Evolutionary conservation across 2,329 filamentous ascomycete genomes (phyloP).

Genomic region (Fusarium zealandicum): DNA sequence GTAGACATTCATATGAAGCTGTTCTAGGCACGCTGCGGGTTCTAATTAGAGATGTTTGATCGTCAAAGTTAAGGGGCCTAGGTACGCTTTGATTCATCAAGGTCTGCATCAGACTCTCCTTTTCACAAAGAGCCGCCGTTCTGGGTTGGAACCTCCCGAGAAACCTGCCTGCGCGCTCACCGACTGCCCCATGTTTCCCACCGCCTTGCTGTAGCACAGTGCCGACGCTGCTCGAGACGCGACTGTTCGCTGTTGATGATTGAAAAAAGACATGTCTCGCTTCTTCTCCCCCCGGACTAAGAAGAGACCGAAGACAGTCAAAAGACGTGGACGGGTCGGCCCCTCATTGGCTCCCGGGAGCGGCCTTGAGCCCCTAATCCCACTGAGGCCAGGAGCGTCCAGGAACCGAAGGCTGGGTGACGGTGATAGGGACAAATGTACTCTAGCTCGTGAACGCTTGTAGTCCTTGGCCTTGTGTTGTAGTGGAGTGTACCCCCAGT

Average conservation of each 20-base stretch:
- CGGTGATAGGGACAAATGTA: conserved; percentile 28
- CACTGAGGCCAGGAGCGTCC: conserved; percentile 33
- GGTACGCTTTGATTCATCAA: conserved; percentile 3
- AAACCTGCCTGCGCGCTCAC: background rate
- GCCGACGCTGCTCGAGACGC: conserved; percentile 19
- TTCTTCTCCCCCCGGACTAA: conserved; percentile 30
- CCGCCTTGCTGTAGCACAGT: conserved; percentile 27
- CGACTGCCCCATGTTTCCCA: conserved; percentile 3
- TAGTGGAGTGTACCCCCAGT: conserved; percentile 9
- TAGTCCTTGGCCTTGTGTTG: background rate
- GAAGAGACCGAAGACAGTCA: conserved; percentile 26
- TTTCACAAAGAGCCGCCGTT: too few relatives aligned
- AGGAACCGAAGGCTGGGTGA: conserved; percentile 33
- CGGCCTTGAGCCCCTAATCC: conserved; percentile 38
- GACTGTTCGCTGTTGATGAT: conserved; percentile 4
- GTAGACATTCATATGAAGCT: background rate
- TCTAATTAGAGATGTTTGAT: conserved; percentile 31
- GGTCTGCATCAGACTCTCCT: too few relatives aligned
- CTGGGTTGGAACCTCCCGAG: too few relatives aligned
- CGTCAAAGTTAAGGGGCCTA: conserved; percentile 34
- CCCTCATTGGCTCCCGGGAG: conserved; percentile 39
- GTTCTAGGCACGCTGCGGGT: conserved; percentile 24
- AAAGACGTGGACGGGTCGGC: conserved; percentile 40
- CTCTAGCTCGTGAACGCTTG: background rate
- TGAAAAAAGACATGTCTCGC: conserved; percentile 30